A percentile compares a stretch with the other conserved stretches of the same genome.
Conservation (phyloP, 129 eudicot genomes). For the carrot (Daucus carota) region DH1_v3.0 NC_030383.2:62131501-62132000, state of each 20-base stretch:
- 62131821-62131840: not conserved
- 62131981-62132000: slow-evolving; percentile 34
- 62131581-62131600: not conserved
- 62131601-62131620: slow-evolving; percentile 7
- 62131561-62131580: slow-evolving; percentile 18
- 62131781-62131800: not conserved
- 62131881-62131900: not conserved
- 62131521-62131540: slow-evolving; percentile 59
- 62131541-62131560: slow-evolving; percentile 79
- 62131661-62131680: not conserved
- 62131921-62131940: slow-evolving; percentile 3
- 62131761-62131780: not conserved
- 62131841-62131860: not conserved
- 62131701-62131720: not conserved
- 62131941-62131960: slow-evolving; percentile 17
- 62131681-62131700: not conserved
- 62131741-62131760: not conserved
- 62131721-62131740: not conserved
- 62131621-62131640: not conserved
- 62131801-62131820: not conserved
- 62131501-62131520: slow-evolving; percentile 75
- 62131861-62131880: not conserved
- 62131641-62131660: not conserved
- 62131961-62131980: slow-evolving; percentile 85
- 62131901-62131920: not conserved